Evolutionary conservation across 2,329 filamentous ascomycete genomes (phyloP), one percentile per base, ranked within the genome.

Genomic region (Keithomyces neogunnii): DNA sequence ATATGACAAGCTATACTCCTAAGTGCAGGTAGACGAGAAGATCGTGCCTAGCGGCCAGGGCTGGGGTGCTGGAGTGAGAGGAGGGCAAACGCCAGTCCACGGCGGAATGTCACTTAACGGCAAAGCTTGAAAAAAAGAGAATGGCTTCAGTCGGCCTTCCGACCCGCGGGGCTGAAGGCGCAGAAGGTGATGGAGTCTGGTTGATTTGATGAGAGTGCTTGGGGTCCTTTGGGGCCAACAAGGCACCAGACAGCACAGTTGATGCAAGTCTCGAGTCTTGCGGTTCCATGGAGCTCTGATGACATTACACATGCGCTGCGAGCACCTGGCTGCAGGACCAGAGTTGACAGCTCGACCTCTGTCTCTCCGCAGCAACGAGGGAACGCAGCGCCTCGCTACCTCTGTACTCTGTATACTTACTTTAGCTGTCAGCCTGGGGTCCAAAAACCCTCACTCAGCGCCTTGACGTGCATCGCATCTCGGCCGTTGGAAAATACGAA

Each of bases 11-110:
- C 56, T 57, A 57, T 57, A 55, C 56, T 57, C 54, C 56, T 56
- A 57, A 57, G 56, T 57, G 56, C 56, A 57, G 56, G 56, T 57
- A 48, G 35, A 53, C 40, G 42, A 49, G 35, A 42, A 52, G 43
- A 52, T 40, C 35, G 39, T 45, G 52, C 48, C 47, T 51, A 33
- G 45, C 36, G 51, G 49, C 51, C 45, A 49, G 54, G 49, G 46
- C 30, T 38, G 30, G 32, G 19, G 45, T 9, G 26, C 33, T 29
- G 28, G 9, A 29, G 8, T 4, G 8, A 30, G 30, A 5, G 7
- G 28, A 44, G 4, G 4, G 40, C n/a, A 8, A 19, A 30, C 28
- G 3, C 7, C n/a, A 9, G 28, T 44, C 39, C 19, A 42, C 11
- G 43, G 44, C 49, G 49, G 49, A 51, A 51, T 51, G 49, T 51